Evolutionary conservation across 129 eudicot genomes (phyloP), one percentile per base, ranked within the genome.

Genomic region (Centrapalus pauciflorus): DNA sequence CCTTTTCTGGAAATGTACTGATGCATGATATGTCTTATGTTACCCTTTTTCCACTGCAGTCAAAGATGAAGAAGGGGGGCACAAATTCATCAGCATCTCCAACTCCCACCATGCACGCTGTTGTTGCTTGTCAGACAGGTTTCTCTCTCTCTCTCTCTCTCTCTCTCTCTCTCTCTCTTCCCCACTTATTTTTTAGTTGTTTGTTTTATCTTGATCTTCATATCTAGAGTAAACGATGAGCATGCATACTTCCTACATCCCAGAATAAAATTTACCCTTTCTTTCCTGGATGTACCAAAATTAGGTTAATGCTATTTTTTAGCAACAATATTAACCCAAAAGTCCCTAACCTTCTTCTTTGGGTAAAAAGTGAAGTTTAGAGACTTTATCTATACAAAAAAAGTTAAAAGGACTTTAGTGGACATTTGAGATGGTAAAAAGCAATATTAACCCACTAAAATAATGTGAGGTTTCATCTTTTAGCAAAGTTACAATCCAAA

Each of bases 121-220:
- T 74, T 52, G 6, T 66, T 4, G 73, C 85, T 81, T 66, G 77
- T 71, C 87, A 79, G 57, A 50, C 85, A 81, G 90, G 97, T 90
- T n/a, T n/a, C 34, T 14, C 29, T 59, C 29, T 23, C 69, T 34
- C 26, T 25, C 11, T 32, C 35, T 2, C 41, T 55, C 32, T 11
- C 8, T n/a, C n/a, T n/a, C n/a, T n/a, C n/a, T 14, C 50, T 2
- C 23, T 21, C 17, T 0, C 19, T n/a, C n/a, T n/a, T n/a, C n/a
- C n/a, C n/a, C n/a, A n/a, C 26, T 7, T 61, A 34, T 28, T 55
- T 55, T 55, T 55, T 17, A 23, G 61, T 55, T 12, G 5, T 26
- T 28, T 23, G n/a, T 17, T 61, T 30, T 43, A 61, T 11, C 30
- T 33, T 20, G 45, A 33, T 48, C 25, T 48, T 32, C 19, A 35